Evolutionary conservation across 352 stramenopile species (phyloP).

Genomic region (Globisporangium orthogonon): DNA sequence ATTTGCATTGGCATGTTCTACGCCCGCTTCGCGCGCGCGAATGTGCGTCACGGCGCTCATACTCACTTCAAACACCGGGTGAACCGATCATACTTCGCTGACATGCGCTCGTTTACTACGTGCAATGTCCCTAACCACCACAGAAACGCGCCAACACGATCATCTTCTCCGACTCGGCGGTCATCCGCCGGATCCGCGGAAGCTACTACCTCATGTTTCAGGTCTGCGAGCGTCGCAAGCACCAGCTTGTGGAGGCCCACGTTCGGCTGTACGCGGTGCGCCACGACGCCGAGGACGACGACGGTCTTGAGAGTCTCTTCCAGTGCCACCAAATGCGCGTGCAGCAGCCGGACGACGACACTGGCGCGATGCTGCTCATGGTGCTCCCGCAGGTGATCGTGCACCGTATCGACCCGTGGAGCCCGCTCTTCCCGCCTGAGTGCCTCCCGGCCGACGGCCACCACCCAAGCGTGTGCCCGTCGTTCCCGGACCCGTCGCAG

Average conservation of each 20-base stretch:
- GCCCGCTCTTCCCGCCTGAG: conserved; percentile 71
- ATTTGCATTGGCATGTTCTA: conserved; percentile 88
- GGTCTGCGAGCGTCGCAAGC: conserved; percentile 84
- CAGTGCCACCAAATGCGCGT: conserved; percentile 84
- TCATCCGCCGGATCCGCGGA: conserved; percentile 87
- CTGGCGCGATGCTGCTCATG: conserved; percentile 75
- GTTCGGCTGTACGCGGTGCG: conserved; percentile 80
- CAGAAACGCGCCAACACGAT: conserved; percentile 83
- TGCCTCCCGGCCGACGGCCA: conserved; percentile 42
- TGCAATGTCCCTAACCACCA: neutral
- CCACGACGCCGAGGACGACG: conserved; percentile 52
- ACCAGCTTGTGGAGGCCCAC: conserved; percentile 84
- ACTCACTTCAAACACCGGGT: neutral
- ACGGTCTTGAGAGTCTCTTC: conserved; percentile 48
- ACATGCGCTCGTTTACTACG: too few species aligned
- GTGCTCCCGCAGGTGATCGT: conserved; percentile 76
- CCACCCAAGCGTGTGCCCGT: conserved; percentile 44
- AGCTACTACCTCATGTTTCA: conserved; percentile 92
- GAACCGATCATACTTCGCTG: neutral
- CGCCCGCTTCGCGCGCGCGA: conserved; percentile 71
- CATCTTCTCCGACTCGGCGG: conserved; percentile 79
- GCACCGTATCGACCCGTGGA: conserved; percentile 84
- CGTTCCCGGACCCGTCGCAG: conserved; percentile 69
- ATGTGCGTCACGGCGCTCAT: conserved; percentile 26
- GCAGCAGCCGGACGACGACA: conserved; percentile 85